Percentiles rank a stretch among this genome's conserved stretches.
These are phyloP conservation scores for Podospora pseudopauciseta DNA, from an alignment of 495 filamentous ascomycete species.

Conservation along the genomic window DNA sequence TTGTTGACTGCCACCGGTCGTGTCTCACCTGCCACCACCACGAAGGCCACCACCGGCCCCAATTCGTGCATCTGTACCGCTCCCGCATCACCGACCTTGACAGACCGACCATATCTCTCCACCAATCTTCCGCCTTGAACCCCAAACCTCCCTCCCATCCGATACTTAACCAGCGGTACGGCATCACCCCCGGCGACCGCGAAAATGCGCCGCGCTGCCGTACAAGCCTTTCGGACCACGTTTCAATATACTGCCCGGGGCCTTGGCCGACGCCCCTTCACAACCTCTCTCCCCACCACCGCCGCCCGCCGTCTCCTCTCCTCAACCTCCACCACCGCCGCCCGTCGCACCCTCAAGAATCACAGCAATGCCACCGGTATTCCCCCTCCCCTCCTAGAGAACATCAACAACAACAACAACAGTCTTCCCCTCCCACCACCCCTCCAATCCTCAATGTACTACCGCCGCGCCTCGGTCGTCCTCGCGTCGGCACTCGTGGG, in stretches of 20 bases:
- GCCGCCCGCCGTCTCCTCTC: conserved; percentile 19
- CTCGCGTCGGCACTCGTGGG: conserved; percentile 47
- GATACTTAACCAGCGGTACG: background rate
- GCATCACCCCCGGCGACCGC: background rate
- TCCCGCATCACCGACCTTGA: too few species aligned
- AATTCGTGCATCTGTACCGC: background rate
- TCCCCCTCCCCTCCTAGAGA: conserved; percentile 21
- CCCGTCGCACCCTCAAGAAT: conserved; percentile 16
- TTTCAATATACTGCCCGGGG: conserved; percentile 42
- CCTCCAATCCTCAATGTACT: conserved; percentile 49
- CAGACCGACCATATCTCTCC: too few species aligned
- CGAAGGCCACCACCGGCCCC: background rate
- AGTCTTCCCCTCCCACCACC: conserved; percentile 33
- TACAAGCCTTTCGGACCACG: conserved; percentile 43
- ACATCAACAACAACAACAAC: conserved; percentile 10
- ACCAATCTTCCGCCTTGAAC: background rate
- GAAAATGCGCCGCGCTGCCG: conserved; percentile 47
- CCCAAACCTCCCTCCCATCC: background rate
- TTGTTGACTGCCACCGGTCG: background rate
- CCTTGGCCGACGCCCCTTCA: conserved; percentile 33
- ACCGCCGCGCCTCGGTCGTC: conserved; percentile 43
- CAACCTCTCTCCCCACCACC: conserved; percentile 13
- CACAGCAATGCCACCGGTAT: background rate
- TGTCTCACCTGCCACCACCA: background rate
- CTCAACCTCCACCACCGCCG: conserved; percentile 12